These are phyloP conservation scores for Xylariaceae sp. DNA, from an alignment of 2,329 filamentous ascomycete species.

Conservation along the genomic window DNA sequence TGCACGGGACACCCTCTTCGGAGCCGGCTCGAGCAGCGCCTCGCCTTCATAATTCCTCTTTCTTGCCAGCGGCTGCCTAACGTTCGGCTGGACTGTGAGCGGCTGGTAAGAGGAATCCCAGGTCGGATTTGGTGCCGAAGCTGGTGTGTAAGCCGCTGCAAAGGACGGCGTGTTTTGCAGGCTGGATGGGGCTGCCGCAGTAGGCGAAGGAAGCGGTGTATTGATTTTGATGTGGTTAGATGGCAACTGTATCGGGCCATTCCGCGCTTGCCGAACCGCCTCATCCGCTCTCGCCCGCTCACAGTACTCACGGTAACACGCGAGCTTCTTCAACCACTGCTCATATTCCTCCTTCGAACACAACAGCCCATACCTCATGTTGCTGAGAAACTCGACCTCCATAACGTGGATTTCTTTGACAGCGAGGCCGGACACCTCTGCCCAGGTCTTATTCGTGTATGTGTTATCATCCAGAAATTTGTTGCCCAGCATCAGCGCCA, in stretches of 20 bases:
- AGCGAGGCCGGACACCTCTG: slow-evolving; percentile 89
- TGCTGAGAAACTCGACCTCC: slow-evolving; percentile 99
- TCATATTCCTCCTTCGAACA: slow-evolving; percentile 83
- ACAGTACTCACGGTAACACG: slow-evolving; percentile 78
- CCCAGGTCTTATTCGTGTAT: slow-evolving; percentile 99
- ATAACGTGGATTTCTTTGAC: slow-evolving; percentile 97
- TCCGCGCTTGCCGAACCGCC: slow-evolving; percentile 28
- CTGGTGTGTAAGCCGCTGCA: slow-evolving; percentile 38
- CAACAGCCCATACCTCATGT: slow-evolving; percentile 91
- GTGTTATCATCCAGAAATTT: slow-evolving; percentile 99
- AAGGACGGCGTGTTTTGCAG: slow-evolving; percentile 33
- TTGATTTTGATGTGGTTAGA: slow-evolving; percentile 35
- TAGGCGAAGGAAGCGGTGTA: slow-evolving; percentile 49
- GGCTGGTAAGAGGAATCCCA: slow-evolving; percentile 38
- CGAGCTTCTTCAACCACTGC: slow-evolving; percentile 77
- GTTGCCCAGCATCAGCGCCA: slow-evolving; percentile 95
- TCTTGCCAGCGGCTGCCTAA: slow-evolving; percentile 36
- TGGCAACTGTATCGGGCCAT: slow-evolving; percentile 34
- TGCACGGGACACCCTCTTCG: slow-evolving; percentile 43
- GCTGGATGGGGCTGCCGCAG: slow-evolving; percentile 31
- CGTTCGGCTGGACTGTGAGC: slow-evolving; percentile 41
- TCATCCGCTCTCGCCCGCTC: slow-evolving; percentile 54
- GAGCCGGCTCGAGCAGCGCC: slow-evolving; percentile 47
- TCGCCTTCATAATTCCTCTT: slow-evolving; percentile 48
- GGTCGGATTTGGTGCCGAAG: slow-evolving; percentile 27